Conservation (phyloP, 129 eudicot species). For the carrot (Daucus carota) region DH1_v3.0 NC_030385.2:44092001-44092500, state of each 20-base stretch:
- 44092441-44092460: conserved; percentile 82
- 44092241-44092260: neutral
- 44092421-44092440: conserved; percentile 60
- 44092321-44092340: conserved; percentile 97
- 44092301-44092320: conserved; percentile 67
- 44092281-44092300: neutral
- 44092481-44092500: conserved; percentile 11
- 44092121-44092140: neutral
- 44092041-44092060: conserved; percentile 82
- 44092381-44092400: conserved; percentile 69
- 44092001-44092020: conserved; percentile 88
- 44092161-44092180: neutral
- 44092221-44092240: neutral
- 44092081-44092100: conserved; percentile 93
- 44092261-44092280: neutral
- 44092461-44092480: conserved; percentile 34
- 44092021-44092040: conserved; percentile 85
- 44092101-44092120: neutral
- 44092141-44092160: too few relatives aligned
- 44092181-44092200: neutral
- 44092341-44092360: conserved; percentile 85
- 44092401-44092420: conserved; percentile 72
- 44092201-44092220: too few relatives aligned
- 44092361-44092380: conserved; percentile 63
- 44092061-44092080: conserved; percentile 78